Evolutionary conservation across 1,284 basidiomycete genomes (phyloP).

Genomic region (Ganoderma resinaceum): DNA sequence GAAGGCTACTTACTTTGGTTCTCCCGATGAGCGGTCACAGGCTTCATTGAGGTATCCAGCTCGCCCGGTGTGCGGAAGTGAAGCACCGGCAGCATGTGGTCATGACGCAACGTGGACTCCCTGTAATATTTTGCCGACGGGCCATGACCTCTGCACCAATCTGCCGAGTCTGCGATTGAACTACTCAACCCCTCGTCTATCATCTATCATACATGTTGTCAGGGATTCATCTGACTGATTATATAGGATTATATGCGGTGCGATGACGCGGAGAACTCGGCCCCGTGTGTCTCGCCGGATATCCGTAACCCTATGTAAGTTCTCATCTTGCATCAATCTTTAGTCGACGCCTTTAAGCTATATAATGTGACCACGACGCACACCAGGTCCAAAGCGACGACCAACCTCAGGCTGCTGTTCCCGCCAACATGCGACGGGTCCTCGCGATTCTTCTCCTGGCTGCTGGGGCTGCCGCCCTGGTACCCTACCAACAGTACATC

Average conservation of each 20-base stretch:
- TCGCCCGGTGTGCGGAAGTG: too few relatives aligned
- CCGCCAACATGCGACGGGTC: background rate
- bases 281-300: too few relatives aligned
- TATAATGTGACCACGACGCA: background rate
- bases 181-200: background rate
- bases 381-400: background rate
- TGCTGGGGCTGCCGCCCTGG: conserved; percentile 4
- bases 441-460: background rate
- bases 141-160: background rate
- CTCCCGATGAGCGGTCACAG: too few relatives aligned
- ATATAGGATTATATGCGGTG: background rate
- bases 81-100: too few relatives aligned
- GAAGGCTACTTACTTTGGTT: too few relatives aligned
- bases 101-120: too few relatives aligned
- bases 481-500: conserved; percentile 28
- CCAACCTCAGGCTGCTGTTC: background rate
- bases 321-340: background rate
- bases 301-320: background rate
- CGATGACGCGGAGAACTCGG: background rate
- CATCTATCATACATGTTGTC: background rate
- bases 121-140: background rate
- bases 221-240: background rate
- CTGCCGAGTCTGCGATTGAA: background rate
- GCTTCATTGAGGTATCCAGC: too few relatives aligned
- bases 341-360: background rate